These are phyloP conservation scores for Aspergillus sclerotiicarbonarius DNA, from an alignment of 495 filamentous ascomycete genomes.

Conservation along the genomic window DNA sequence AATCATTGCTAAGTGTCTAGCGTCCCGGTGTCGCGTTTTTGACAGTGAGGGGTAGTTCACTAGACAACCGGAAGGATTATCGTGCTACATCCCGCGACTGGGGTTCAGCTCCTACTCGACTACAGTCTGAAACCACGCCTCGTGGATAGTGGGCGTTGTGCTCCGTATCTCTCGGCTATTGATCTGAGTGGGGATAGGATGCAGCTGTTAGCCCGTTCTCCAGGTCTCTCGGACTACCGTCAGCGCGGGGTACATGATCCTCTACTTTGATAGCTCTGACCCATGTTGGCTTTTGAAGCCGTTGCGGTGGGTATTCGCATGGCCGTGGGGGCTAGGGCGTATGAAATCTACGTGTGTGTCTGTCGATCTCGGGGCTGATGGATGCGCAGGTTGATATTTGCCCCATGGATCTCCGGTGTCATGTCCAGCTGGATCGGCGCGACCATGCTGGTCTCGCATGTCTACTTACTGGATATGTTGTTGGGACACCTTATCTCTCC, in stretches of 20 bases:
- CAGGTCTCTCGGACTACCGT: not conserved
- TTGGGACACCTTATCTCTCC: too few species aligned
- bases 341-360: not conserved
- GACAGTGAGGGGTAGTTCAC: not conserved
- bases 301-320: not conserved
- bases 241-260: not conserved
- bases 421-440: not conserved
- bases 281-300: not conserved
- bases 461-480: not conserved
- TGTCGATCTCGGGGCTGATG: not conserved
- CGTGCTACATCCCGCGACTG: not conserved
- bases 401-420: not conserved
- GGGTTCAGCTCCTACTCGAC: not conserved
- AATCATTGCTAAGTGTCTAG: not conserved
- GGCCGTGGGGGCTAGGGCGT: not conserved
- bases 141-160: not conserved
- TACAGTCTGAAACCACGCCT: not conserved
- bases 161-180: not conserved
- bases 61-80: not conserved
- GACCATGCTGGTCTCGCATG: not conserved
- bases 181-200: not conserved
- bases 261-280: not conserved
- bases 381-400: not conserved
- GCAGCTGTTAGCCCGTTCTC: not conserved
- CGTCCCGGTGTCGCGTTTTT: constrained; percentile 1